Base-by-base conservation (phyloP, 495 filamentous ascomycete species). In the Astrothelium macrocarpum region DNA sequence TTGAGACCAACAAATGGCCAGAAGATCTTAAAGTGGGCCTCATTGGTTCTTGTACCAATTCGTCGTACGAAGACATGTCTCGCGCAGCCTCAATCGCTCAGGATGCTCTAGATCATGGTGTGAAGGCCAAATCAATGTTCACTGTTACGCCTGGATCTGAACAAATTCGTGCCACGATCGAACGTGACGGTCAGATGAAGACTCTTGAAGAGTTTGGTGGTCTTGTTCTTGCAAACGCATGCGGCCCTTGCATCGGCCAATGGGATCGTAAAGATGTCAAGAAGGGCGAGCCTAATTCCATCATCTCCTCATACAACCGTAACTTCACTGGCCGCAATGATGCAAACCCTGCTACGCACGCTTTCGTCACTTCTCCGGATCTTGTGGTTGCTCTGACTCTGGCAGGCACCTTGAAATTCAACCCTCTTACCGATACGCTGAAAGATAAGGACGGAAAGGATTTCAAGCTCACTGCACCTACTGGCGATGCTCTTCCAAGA, bases 301-400 rank as follows among this genome's bases (percentile, higher is more conserved):
- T 96, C 77, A 83, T 96, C 74, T 95, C 90, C 36, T 96, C 91
- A 46, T 94, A 96, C 85, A 96, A 95, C 85, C 91, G 94, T 78
- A 99, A 99, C 85, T 99, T 99, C 82, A 97, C 93, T 70, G 94
- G 94, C 68, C 91, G 94, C 78, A 98, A 98, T 79, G 94, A 98
- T 71, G 94, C 93, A 70, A 99, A 99, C 83, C 95, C 94, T 46
- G 91, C 94, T 59, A 99, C 94, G 65, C 94, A 97, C 81, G 88
- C 93, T 65, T 99, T 99, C 78, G 95, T 99, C 70, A 87, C 94
- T 70, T 97, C 95, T n/a, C 94, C 94, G 66, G 94, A 99, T 78
- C 81, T 99, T 59, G 91, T 96, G 63, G 90, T 95, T 46, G 94
- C 94, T 69, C 78, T 98, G 83, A 86, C 88, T 67, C 81, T 96